A percentile compares a stretch with the other conserved stretches of the same genome.
Conservation (phyloP, 257 asterid genomes). For the Dorcoceras hygrometricum region DNA sequence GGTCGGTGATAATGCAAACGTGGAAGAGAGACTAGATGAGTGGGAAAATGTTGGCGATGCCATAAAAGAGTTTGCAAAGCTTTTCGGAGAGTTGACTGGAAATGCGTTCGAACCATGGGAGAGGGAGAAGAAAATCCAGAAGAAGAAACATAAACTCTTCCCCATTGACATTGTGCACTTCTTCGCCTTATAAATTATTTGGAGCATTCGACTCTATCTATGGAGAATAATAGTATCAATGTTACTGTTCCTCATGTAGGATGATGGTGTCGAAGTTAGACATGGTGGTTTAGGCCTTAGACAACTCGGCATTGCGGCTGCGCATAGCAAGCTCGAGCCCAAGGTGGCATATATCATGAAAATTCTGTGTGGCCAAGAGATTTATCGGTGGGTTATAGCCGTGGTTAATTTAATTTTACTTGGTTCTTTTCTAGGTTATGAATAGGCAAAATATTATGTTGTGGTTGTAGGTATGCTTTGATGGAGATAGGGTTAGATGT, state of each 20-base stretch:
- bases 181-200: not conserved
- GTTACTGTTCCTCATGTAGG: constrained; percentile 34
- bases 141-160: constrained; percentile 45
- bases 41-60: constrained; percentile 48
- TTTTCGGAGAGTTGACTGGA: constrained; percentile 59
- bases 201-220: not conserved
- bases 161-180: constrained; percentile 65
- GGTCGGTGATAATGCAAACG: constrained; percentile 43
- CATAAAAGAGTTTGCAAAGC: constrained; percentile 48
- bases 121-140: constrained; percentile 56
- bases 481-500: constrained; percentile 81
- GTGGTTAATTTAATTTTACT: not conserved
- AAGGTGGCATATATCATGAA: constrained; percentile 75
- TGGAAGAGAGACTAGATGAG: constrained; percentile 57
- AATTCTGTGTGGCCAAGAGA: constrained; percentile 74
- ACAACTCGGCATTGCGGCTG: constrained; percentile 65
- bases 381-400: constrained; percentile 52
- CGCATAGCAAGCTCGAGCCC: constrained; percentile 74
- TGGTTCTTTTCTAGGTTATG: not conserved
- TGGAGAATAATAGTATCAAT: no score
- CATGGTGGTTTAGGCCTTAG: constrained; percentile 75
- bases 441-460: not conserved
- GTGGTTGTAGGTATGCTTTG: constrained; percentile 61
- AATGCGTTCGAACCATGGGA: constrained; percentile 79
- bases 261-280: constrained; percentile 78